Base-by-base conservation (phyloP, 2,329 filamentous ascomycete genomes). In the Didymella glomerata region DNA sequence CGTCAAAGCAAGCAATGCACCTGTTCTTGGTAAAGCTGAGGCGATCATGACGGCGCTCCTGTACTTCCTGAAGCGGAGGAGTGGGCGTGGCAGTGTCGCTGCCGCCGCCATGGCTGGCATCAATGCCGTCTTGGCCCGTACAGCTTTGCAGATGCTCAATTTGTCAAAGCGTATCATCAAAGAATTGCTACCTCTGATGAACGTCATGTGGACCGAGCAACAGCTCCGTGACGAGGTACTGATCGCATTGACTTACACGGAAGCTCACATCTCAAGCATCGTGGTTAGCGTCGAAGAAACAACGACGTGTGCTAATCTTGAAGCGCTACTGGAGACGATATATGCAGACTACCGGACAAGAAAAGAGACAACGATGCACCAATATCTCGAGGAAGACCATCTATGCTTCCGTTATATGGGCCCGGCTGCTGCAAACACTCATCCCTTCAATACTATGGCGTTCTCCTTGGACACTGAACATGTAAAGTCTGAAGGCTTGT, bases 341-440 rank as follows among this genome's bases (percentile, higher is more conserved):
- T 90, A 89, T 80, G 79, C 80, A 9, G 94, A 97, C 69, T 98
- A 98, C 76, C 83, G 86, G 4, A 88, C 83, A 63, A 85, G 92
- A 60, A 82, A 87, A 34, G 87, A 90, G 47, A 86, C 62, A 18
- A 69, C 69, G 25, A 65, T 67, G 22, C 69, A 71, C 41, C 73
- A 75, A 34, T 75, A 69, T 57, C 82, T 98, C 11, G 90, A 92
- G 63, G 78, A 96, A n/a, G 87, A 91, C 60, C 91, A 97, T 68
- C 73, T 97, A 71, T 83, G 45, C 66, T 81, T 66, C 73, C 82
- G 69, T 67, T 73, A 70, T 69, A 80, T 71, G 72, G 81, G 63
- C 57, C 67, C 52, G 77, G 81, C 67, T 38, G 47, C 42, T 14
- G 41, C 56, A 34, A 59, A 64, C 14, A 64, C 61, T 27, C 71